phyloP scores from a whole-genome alignment of 2,329 filamentous ascomycete species.

The Fusarium pseudonygamai region DNA sequence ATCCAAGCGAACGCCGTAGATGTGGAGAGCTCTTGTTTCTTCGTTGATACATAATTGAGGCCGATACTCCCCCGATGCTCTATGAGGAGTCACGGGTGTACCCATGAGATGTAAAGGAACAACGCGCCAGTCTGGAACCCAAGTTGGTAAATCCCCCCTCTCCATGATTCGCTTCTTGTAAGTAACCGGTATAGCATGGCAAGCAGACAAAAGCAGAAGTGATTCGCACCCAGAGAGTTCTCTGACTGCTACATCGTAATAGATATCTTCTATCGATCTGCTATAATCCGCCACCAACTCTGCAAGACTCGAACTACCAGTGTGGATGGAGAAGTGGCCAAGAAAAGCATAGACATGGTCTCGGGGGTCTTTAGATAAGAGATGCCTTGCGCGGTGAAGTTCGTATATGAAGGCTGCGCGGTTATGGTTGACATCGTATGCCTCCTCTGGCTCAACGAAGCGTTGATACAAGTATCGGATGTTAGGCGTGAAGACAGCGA shows the following conservation, averaged over 20 bases:
- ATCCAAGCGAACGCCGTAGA: slow-evolving; percentile 45
- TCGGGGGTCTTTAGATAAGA: slow-evolving; percentile 46
- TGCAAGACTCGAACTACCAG: slow-evolving; percentile 35
- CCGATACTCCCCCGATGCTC: slow-evolving; percentile 41
- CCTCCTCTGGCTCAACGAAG: slow-evolving; percentile 47
- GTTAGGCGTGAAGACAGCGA: slow-evolving; percentile 46
- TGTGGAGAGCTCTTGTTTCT: slow-evolving; percentile 34
- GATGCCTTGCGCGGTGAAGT: slow-evolving; percentile 48
- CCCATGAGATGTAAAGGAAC: slow-evolving; percentile 47
- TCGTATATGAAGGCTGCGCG: slow-evolving; percentile 50
- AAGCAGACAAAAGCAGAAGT: slow-evolving; percentile 46
- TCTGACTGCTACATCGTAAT: slow-evolving; percentile 46
- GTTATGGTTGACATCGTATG: slow-evolving; percentile 43
- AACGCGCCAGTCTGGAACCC: slow-evolving; percentile 52
- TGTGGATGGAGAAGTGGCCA: slow-evolving; percentile 47
- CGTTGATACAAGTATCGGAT: slow-evolving; percentile 47
- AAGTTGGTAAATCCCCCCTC: slow-evolving; percentile 43
- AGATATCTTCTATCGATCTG: slow-evolving; percentile 46
- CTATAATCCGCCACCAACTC: slow-evolving; percentile 45
- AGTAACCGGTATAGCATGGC: slow-evolving; percentile 32
- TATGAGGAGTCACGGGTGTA: slow-evolving; percentile 46
- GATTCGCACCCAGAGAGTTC: slow-evolving; percentile 43
- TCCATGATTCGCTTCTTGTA: slow-evolving; percentile 12
- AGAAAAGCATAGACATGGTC: slow-evolving; percentile 51
- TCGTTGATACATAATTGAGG: slow-evolving; percentile 44